Conservation (phyloP, 176 grass and related monocot genomes). For the Tillandsia leiboldiana region DNA sequence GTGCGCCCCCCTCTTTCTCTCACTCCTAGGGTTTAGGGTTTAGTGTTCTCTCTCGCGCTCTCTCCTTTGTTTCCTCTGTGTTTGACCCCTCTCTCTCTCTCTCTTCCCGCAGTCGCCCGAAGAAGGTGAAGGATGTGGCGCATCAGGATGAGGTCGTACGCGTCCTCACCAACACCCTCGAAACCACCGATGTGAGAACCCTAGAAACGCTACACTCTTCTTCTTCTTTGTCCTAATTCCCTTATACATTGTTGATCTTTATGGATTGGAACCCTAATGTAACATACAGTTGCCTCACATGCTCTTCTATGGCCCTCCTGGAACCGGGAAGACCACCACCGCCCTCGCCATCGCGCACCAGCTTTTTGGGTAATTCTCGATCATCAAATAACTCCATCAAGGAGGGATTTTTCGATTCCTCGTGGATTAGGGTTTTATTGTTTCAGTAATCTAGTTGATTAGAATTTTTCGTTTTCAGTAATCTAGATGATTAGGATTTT, state of each 20-base stretch:
- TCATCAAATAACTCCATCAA: not conserved
- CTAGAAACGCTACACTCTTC: slow-evolving; percentile 20
- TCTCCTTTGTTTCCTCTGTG: not conserved
- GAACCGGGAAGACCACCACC: slow-evolving; percentile 92
- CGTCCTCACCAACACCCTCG: slow-evolving; percentile 88
- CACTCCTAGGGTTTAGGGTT: not conserved
- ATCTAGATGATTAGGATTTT: not conserved
- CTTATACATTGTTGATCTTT: not conserved
- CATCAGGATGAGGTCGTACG: slow-evolving; percentile 97
- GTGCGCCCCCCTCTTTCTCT: slow-evolving; percentile 18
- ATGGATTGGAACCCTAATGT: slow-evolving; percentile 7
- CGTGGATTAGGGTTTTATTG: not conserved
- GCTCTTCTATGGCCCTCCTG: slow-evolving; percentile 93
- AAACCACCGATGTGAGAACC: slow-evolving; percentile 64
- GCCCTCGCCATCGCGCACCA: slow-evolving; percentile 82
- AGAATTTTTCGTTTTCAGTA: not conserved
- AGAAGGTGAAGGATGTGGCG: slow-evolving; percentile 90
- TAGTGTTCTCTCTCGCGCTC: not conserved
- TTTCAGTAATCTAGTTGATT: not conserved
- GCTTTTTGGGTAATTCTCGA: slow-evolving; percentile 61
- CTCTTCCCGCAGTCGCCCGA: slow-evolving; percentile 53
- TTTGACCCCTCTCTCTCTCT: slow-evolving; percentile 7
- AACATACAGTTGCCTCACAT: slow-evolving; percentile 71
- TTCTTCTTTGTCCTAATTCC: not conserved
- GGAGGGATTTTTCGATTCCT: not conserved